Evolutionary conservation across 1,284 basidiomycete species (phyloP), one percentile per base, ranked within the genome.

Genomic region (Afroboletus lepidellus): DNA sequence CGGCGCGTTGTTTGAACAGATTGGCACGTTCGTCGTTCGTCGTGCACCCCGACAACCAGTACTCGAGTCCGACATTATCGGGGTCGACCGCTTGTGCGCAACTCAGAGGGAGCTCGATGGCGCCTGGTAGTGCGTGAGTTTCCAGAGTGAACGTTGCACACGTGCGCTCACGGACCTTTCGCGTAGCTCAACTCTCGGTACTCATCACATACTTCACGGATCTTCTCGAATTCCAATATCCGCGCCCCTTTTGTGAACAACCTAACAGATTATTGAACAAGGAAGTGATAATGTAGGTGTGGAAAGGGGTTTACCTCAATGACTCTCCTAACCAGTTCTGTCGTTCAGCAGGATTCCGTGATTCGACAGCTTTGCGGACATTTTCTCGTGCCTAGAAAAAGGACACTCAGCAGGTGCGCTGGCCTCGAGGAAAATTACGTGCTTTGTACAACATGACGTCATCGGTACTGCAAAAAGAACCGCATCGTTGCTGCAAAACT

Each of bases 361-460:
- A 85, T 67, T 95, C 92, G 43, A 90, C 86, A 23, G 97, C 94
- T 61, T 91, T 90, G 8, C 94, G 88, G 41, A 98, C 81, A 60
- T 89, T 92, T 72, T 99, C 97, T 66, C 93, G 90, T 1, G 96
- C 96, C 90, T 94, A 61, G 36, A 53, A 24, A n/a, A 41, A 43
- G 51, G 54, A 41, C 15, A 18, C 27, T 58, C 44, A 56, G 45
- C 46, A 9, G 24, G 21, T 9, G 41, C 4, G 2, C 18, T 21
- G n/a, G 29, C 45, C 48, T 34, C n/a, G 55, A 69, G 39, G 32
- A 48, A 39, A 32, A 42, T 34, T 32, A 58, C 53, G 47, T 57
- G 84, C 92, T 78, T 99, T 99, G 78, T 99, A 98, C 45, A 98
- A 75, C 76, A 98, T 90, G 39, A 99, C 97, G 72, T 99, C 97